A percentile compares a stretch with the other conserved stretches of the same genome.
These are phyloP conservation scores for Rhodotorula diobovata DNA, from an alignment of 768 basidiomycete species.

Conservation along the genomic window DNA sequence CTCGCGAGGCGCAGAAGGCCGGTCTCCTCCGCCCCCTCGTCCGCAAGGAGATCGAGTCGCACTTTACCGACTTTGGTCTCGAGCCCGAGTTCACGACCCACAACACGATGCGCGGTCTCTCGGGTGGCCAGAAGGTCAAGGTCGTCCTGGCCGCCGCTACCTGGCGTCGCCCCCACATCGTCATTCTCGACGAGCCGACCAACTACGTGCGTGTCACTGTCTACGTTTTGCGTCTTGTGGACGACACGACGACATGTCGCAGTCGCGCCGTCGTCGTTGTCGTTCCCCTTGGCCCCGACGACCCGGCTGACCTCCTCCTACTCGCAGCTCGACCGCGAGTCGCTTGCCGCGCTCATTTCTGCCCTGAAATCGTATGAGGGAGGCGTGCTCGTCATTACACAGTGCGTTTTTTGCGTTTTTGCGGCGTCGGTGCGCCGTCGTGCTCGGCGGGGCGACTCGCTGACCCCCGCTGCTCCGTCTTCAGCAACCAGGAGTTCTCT, in stretches of 20 bases:
- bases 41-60: constrained; percentile 96
- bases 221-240: no score
- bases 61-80: constrained; percentile 98
- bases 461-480: not conserved
- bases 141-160: constrained; percentile 71
- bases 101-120: constrained; percentile 96
- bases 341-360: constrained; percentile 95
- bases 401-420: not conserved
- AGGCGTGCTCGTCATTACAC: constrained; percentile 48
- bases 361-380: constrained; percentile 94
- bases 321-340: constrained; percentile 77
- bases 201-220: constrained; percentile 60
- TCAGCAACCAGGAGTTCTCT: constrained; percentile 73
- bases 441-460: not conserved
- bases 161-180: constrained; percentile 97
- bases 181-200: constrained; percentile 81
- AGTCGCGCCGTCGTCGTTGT: no score
- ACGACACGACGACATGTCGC: no score
- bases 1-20: constrained; percentile 90
- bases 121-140: constrained; percentile 98
- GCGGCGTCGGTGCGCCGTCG: not conserved
- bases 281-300: no score
- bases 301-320: no score
- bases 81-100: constrained; percentile 98
- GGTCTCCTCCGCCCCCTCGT: constrained; percentile 91